These are phyloP conservation scores for Starmerella stellata DNA, from an alignment of 805 yeast genomes.

Conservation along the genomic window DNA sequence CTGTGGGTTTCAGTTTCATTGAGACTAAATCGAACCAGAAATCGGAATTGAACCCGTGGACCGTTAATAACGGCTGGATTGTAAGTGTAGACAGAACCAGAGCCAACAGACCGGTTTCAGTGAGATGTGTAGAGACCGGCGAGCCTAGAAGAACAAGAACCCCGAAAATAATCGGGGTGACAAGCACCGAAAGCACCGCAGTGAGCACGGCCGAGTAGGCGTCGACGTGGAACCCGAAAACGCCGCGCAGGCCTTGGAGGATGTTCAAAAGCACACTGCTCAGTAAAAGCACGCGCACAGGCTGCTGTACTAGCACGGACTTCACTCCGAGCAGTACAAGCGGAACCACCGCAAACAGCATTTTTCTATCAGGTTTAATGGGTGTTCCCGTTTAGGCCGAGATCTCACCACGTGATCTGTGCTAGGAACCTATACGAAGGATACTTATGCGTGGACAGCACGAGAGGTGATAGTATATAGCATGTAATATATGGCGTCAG, in stretches of 20 bases:
- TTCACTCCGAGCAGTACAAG: slow-evolving; percentile 9
- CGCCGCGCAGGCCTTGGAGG: slow-evolving; percentile 7
- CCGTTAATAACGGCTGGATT: slow-evolving; percentile 44
- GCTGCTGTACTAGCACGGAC: slow-evolving; percentile 10
- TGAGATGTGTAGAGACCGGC: slow-evolving; percentile 36
- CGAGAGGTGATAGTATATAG: no score
- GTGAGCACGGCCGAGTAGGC: slow-evolving; percentile 19
- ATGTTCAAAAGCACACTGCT: slow-evolving; percentile 2
- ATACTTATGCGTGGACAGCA: no score
- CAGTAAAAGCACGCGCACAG: slow-evolving; percentile 4
- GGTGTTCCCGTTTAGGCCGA: no score
- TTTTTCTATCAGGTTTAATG: no score
- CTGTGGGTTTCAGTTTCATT: slow-evolving; percentile 18
- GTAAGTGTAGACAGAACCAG: slow-evolving; percentile 43
- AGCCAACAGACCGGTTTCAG: slow-evolving; percentile 43
- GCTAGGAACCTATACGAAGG: no score
- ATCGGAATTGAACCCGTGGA: slow-evolving; percentile 34
- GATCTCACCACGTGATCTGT: no score
- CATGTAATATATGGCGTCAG: no score
- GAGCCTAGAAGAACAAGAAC: slow-evolving; percentile 59
- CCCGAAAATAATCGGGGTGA: slow-evolving; percentile 18
- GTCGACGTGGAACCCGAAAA: slow-evolving; percentile 7
- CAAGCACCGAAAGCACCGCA: slow-evolving; percentile 18
- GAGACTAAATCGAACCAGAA: slow-evolving; percentile 26
- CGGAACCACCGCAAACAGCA: slow-evolving; percentile 13